Base-by-base conservation (phyloP, 306 rosid genomes). In the Neltuma alba region DNA sequence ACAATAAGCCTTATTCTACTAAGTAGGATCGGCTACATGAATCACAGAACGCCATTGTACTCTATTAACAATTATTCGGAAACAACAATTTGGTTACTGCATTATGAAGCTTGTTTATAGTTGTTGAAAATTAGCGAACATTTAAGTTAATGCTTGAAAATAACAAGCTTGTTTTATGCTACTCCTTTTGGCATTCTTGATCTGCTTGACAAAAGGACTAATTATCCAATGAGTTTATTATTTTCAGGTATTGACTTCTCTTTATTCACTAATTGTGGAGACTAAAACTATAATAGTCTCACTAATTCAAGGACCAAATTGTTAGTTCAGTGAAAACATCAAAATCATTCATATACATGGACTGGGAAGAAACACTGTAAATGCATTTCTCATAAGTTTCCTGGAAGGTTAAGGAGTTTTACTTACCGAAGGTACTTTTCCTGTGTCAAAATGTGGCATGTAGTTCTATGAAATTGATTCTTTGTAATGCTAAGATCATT, bases 341-440 rank as follows among this genome's bases (percentile, higher is more conserved):
- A 28, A 28, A 60, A 30, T 13, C 37, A 28, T 28, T 28, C 37
- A 27, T 27, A 58, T 58, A 13, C n/a, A 28, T 28, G 20, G 66
- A 60, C 37, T 28, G 34, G 37, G n/a, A 13, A 60, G 37, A 28
- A 28, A 5, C 37, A 28, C 37, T 2, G 8, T 25, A 58, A 58
- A 60, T 28, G 66, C 37, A 93, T 83, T 86, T 86, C 83, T 72
- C 91, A 85, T 81, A 86, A 87, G 89, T 88, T 92, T 86, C 80
- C 62, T 80, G 52, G 34, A 64, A 80, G 50, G 16, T 70, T 63
- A 66, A 55, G 45, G 64, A 76, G 45, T 76, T 33, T 61, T 76
- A n/a, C n/a, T n/a, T n/a, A 40, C 41, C 83, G 33, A 42, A 58
- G 66, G 9, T 28, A 48, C 47, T 70, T 34, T 36, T 50, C 40